A percentile compares a stretch with the other conserved stretches of the same genome.
phyloP scores from a whole-genome alignment of 2,329 filamentous ascomycete genomes.

The Fusarium abutilonis region DNA sequence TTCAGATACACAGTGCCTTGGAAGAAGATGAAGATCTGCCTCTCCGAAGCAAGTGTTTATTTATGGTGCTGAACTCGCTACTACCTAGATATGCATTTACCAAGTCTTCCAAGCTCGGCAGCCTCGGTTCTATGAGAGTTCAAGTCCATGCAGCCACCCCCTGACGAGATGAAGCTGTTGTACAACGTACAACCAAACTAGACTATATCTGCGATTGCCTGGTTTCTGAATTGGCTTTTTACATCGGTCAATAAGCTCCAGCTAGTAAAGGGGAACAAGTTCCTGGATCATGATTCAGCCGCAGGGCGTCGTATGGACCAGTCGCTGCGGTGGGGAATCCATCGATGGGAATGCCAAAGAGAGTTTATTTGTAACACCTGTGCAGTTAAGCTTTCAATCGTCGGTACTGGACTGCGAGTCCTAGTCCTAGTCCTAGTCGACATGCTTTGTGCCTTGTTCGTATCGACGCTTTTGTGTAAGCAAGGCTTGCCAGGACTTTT shows the following conservation, averaged over 20 bases:
- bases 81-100: background rate
- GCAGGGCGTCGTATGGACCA: conserved; percentile 11
- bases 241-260: conserved; percentile 18
- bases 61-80: conserved; percentile 12
- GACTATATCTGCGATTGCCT: conserved; percentile 10
- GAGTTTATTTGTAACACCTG: conserved; percentile 20
- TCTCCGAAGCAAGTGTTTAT: background rate
- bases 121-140: conserved; percentile 17
- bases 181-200: conserved; percentile 25
- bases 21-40: conserved; percentile 1
- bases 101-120: conserved; percentile 13
- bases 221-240: conserved; percentile 27
- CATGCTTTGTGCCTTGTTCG: background rate
- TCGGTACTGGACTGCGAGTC: background rate
- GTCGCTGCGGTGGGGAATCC: conserved; percentile 9
- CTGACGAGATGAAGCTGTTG: conserved; percentile 27
- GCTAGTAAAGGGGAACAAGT: conserved; percentile 24
- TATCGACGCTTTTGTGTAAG: conserved; percentile 1
- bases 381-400: conserved; percentile 1
- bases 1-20: conserved; percentile 23
- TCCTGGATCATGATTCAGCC: conserved; percentile 35
- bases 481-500: conserved; percentile 20
- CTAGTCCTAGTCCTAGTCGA: conserved; percentile 2
- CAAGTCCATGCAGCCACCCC: conserved; percentile 29
- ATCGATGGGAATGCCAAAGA: conserved; percentile 26